A percentile compares a stretch with the other conserved stretches of the same genome.
Evolutionary conservation across 179 eudicot species (phyloP).

Genomic region (Silene vulgaris): DNA sequence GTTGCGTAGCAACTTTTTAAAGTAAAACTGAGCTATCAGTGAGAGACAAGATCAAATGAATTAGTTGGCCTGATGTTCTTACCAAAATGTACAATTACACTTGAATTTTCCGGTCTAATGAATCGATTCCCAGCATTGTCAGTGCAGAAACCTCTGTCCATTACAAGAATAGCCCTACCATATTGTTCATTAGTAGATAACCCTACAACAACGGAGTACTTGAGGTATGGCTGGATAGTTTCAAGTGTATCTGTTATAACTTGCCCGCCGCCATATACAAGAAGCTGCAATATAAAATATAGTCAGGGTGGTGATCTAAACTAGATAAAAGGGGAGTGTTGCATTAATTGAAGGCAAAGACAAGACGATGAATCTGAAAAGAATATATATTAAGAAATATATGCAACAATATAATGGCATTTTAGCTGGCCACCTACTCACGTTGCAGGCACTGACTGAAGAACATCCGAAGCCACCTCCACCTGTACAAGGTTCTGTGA

Average conservation of each 20-base stretch:
- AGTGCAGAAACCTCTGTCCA: constrained; percentile 69
- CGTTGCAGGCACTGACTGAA: constrained; percentile 65
- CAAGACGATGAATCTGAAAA: constrained; percentile 1
- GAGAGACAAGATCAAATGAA: not conserved
- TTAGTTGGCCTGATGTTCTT: constrained; percentile 23
- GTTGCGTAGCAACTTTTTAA: not conserved
- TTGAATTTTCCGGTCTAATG: constrained; percentile 55
- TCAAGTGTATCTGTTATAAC: constrained; percentile 64
- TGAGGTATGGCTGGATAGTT: constrained; percentile 55
- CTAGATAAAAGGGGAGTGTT: not conserved
- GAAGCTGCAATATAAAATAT: constrained; percentile 51
- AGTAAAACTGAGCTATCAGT: not conserved
- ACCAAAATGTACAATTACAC: constrained; percentile 67
- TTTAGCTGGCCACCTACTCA: constrained; percentile 51
- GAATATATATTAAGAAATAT: not conserved
- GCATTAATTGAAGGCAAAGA: not conserved
- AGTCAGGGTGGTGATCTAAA: not conserved
- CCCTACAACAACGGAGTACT: constrained; percentile 49
- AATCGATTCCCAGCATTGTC: constrained; percentile 82
- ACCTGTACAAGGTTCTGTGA: constrained; percentile 73
- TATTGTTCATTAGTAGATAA: constrained; percentile 44
- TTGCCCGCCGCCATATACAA: constrained; percentile 75
- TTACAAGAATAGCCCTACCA: constrained; percentile 64
- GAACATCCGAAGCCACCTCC: constrained; percentile 76
- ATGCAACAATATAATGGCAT: constrained; percentile 1